phyloP scores from a whole-genome alignment of 2,329 filamentous ascomycete species.

The Paramyrothecium roridum region DNA sequence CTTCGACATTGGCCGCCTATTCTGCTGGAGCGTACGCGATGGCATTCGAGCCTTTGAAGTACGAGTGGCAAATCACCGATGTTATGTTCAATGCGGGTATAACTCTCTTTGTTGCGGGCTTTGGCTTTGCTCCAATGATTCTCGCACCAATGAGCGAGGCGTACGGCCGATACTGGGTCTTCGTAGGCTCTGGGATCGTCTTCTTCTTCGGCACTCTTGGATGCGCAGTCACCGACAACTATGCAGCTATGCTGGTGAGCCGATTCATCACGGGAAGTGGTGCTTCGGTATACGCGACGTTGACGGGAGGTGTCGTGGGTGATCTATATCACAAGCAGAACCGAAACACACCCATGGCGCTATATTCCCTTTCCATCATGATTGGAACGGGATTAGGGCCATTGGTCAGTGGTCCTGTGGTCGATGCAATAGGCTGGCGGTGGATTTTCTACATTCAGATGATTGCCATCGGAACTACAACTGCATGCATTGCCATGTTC shows the following conservation, averaged over 20 bases:
- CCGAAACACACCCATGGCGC: constrained; percentile 66
- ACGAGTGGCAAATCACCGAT: constrained; percentile 53
- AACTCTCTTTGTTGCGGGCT: constrained; percentile 61
- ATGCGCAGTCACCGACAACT: constrained; percentile 56
- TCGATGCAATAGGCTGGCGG: constrained; percentile 55
- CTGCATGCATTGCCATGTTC: constrained; percentile 52
- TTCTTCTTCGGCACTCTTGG: constrained; percentile 41
- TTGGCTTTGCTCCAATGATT: constrained; percentile 65
- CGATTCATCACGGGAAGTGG: constrained; percentile 62
- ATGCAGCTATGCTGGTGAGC: constrained; percentile 58
- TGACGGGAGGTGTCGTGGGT: constrained; percentile 63
- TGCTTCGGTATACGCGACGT: constrained; percentile 41
- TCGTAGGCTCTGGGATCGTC: constrained; percentile 22
- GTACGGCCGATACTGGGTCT: constrained; percentile 34
- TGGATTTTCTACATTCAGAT: constrained; percentile 69
- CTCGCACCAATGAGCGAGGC: constrained; percentile 66
- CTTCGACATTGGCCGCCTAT: constrained; percentile 62
- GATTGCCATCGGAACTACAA: constrained; percentile 53
- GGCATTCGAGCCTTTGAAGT: constrained; percentile 49
- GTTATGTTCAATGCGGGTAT: constrained; percentile 59
- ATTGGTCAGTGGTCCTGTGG: constrained; percentile 55
- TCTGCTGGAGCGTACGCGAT: constrained; percentile 62
- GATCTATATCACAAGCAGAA: constrained; percentile 63
- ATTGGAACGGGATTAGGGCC: constrained; percentile 63
- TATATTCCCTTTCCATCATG: constrained; percentile 60